A percentile compares a stretch with the other conserved stretches of the same genome.
Conservation (phyloP, 768 basidiomycete species). For the Pulveroboletus sp. region DNA sequence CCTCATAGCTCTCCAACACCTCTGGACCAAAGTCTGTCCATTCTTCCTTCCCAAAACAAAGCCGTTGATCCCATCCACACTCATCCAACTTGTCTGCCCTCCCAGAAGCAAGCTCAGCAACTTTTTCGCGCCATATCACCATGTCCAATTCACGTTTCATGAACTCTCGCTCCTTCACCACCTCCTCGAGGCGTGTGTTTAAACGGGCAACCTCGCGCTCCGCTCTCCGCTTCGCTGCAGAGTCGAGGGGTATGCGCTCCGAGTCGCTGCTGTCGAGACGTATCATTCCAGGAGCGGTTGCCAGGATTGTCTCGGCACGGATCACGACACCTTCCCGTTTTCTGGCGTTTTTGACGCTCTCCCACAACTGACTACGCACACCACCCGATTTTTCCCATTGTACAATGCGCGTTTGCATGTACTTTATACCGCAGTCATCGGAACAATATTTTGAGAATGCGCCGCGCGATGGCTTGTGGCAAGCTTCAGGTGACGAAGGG, state of each 20-base stretch:
- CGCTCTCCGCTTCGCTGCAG: conserved; percentile 41
- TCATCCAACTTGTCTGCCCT: conserved; percentile 59
- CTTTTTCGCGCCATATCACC: conserved; percentile 62
- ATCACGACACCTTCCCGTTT: conserved; percentile 69
- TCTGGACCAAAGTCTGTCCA: conserved; percentile 64
- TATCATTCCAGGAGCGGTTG: conserved; percentile 21
- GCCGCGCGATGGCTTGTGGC: conserved; percentile 76
- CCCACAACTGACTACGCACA: conserved; percentile 64
- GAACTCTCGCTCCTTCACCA: conserved; percentile 58
- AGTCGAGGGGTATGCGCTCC: conserved; percentile 20
- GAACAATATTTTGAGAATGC: conserved; percentile 90
- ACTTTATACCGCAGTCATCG: conserved; percentile 77
- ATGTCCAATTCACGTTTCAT: conserved; percentile 67
- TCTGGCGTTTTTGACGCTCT: conserved; percentile 62
- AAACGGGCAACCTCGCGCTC: conserved; percentile 56
- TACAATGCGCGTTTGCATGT: conserved; percentile 61
- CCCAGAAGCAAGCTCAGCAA: conserved; percentile 62
- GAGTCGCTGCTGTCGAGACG: conserved; percentile 12
- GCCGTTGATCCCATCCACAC: conserved; percentile 87
- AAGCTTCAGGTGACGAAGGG: conserved; percentile 60
- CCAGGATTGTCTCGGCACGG: conserved; percentile 32
- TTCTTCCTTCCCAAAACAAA: conserved; percentile 80
- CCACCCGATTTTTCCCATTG: conserved; percentile 60
- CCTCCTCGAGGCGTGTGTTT: conserved; percentile 47
- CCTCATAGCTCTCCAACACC: conserved; percentile 68